Evolutionary conservation across 2,329 filamentous ascomycete species (phyloP).

Genomic region (Domatiomyces catenatus): DNA sequence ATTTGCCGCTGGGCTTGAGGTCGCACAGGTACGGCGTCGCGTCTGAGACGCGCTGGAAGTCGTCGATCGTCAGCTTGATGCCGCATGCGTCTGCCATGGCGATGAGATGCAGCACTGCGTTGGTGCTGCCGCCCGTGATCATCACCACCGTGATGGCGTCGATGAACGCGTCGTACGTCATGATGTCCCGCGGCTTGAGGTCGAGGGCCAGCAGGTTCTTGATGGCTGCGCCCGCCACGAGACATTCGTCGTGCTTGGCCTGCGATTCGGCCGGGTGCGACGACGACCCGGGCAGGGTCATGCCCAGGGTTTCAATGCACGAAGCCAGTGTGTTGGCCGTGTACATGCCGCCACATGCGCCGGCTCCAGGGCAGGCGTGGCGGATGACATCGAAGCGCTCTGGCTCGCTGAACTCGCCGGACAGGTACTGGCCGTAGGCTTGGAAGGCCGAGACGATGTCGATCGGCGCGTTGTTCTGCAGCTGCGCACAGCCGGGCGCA

Average conservation of each 20-base stretch:
- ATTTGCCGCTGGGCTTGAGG: constrained; percentile 60
- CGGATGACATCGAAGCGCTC: constrained; percentile 89
- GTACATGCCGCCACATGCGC: constrained; percentile 78
- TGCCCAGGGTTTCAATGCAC: constrained; percentile 56
- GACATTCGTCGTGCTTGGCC: constrained; percentile 58
- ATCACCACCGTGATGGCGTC: constrained; percentile 73
- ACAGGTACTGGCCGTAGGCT: constrained; percentile 87
- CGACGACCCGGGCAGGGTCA: constrained; percentile 70
- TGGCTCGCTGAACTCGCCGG: constrained; percentile 79
- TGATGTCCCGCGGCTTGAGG: constrained; percentile 60
- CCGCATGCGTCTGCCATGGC: constrained; percentile 70
- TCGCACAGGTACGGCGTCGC: constrained; percentile 66
- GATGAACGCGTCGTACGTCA: constrained; percentile 68
- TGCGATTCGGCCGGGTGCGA: constrained; percentile 62
- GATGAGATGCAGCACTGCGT: constrained; percentile 71
- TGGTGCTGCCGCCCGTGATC: constrained; percentile 71
- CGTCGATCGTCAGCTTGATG: constrained; percentile 68
- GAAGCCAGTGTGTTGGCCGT: constrained; percentile 65
- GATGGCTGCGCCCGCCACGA: constrained; percentile 56
- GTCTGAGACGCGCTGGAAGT: constrained; percentile 72
- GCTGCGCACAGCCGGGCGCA: constrained; percentile 68
- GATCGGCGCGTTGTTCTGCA: constrained; percentile 57
- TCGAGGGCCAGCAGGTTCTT: constrained; percentile 60
- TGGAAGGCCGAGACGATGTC: constrained; percentile 98
- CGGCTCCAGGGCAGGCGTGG: constrained; percentile 70